phyloP scores from a whole-genome alignment of 1,139 yeast genomes.

The Arxiozyma bovina region DNA sequence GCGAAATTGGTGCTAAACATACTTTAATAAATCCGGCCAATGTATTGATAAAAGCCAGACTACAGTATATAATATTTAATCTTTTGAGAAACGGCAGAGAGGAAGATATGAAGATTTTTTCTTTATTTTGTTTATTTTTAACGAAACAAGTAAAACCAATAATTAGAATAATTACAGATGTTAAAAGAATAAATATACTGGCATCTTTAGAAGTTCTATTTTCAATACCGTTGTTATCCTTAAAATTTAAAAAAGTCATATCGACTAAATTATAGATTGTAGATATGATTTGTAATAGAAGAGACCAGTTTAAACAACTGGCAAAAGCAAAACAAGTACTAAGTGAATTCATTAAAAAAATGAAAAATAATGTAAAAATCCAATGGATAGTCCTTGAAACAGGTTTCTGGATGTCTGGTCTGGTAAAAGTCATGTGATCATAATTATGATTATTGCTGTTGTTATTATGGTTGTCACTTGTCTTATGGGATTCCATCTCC shows the following conservation, averaged over 20 bases:
- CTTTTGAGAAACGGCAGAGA: background rate
- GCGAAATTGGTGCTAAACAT: slow-evolving; percentile 72
- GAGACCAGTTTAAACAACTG: slow-evolving; percentile 39
- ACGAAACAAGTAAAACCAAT: background rate
- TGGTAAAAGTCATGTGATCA: slow-evolving; percentile 23
- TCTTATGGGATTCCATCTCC: slow-evolving; percentile 9
- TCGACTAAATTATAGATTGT: slow-evolving; percentile 48
- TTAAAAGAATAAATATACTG: slow-evolving; percentile 36
- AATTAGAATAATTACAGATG: slow-evolving; percentile 9
- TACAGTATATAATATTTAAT: slow-evolving; percentile 34
- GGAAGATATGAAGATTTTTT: background rate
- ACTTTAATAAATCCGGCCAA: slow-evolving; percentile 59
- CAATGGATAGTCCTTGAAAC: slow-evolving; percentile 55
- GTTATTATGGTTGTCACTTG: slow-evolving; percentile 15
- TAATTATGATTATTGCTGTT: slow-evolving; percentile 13
- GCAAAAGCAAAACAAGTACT: slow-evolving; percentile 50
- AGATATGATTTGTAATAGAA: slow-evolving; percentile 40
- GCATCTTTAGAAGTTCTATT: slow-evolving; percentile 60
- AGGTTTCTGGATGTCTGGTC: slow-evolving; percentile 36
- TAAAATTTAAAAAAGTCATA: slow-evolving; percentile 47
- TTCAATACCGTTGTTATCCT: slow-evolving; percentile 57
- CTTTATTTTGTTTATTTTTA: background rate
- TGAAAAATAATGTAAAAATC: slow-evolving; percentile 41
- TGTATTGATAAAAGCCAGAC: slow-evolving; percentile 39
- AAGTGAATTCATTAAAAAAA: slow-evolving; percentile 48